Evolutionary conservation across 805 yeast genomes (phyloP).

Genomic region (Candida vaughaniae): DNA sequence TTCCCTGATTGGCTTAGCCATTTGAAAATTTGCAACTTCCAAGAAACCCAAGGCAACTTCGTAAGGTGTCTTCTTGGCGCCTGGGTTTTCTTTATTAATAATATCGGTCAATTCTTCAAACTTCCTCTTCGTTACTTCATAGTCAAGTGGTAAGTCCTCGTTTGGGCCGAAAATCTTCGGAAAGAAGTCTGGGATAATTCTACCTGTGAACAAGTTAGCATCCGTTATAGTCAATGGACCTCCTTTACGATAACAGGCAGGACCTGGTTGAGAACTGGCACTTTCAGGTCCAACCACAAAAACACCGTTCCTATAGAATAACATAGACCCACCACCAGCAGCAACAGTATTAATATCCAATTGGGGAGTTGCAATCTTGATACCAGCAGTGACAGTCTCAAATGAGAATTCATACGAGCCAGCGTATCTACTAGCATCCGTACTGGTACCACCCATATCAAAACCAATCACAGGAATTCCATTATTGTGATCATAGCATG

Average conservation of each 20-base stretch:
- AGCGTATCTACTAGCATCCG: conserved; percentile 74
- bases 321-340: conserved; percentile 41
- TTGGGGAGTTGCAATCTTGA: conserved; percentile 82
- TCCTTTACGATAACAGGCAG: conserved; percentile 81
- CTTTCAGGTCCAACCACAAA: conserved; percentile 85
- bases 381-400: conserved; percentile 82
- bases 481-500: conserved; percentile 34
- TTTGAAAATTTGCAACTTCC: conserved; percentile 80
- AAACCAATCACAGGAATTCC: conserved; percentile 71
- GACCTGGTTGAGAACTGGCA: conserved; percentile 88
- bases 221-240: conserved; percentile 86
- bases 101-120: conserved; percentile 53
- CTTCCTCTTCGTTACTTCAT: conserved; percentile 46
- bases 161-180: conserved; percentile 83
- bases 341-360: conserved; percentile 49
- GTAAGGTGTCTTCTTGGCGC: conserved; percentile 48
- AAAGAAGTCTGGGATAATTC: conserved; percentile 70
- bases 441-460: conserved; percentile 92
- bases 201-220: conserved; percentile 72
- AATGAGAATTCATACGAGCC: conserved; percentile 76
- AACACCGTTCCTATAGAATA: conserved; percentile 25
- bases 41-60: conserved; percentile 81
- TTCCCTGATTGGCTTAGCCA: conserved; percentile 86
- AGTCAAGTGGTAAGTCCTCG: conserved; percentile 69
- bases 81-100: conserved; percentile 54